Evolutionary conservation across 176 grass and related monocot species (phyloP).

Genomic region (Oryza rufipogon): DNA sequence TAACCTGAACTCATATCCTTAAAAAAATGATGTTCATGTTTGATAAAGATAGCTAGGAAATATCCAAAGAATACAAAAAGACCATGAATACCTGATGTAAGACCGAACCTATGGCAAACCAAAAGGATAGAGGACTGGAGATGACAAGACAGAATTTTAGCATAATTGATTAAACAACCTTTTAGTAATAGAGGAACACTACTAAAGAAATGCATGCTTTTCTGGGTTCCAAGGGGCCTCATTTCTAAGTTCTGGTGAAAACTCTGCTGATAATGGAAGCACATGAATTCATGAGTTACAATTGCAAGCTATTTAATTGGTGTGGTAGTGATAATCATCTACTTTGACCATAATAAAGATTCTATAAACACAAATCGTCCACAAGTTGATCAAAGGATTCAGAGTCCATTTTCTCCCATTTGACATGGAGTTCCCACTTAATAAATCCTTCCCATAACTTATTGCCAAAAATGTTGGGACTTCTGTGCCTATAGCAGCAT

Average conservation of each 20-base stretch:
- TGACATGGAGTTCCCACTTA: neutral
- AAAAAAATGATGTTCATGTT: neutral
- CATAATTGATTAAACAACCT: neutral
- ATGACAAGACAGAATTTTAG: neutral
- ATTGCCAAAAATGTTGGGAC: conserved; percentile 5
- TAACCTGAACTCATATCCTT: neutral
- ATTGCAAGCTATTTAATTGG: conserved; percentile 10
- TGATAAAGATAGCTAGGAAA: neutral
- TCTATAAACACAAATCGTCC: neutral
- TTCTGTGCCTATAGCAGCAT: neutral
- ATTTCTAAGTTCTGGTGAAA: neutral
- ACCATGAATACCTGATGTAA: neutral
- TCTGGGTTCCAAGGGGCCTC: too few relatives aligned
- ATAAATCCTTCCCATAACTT: neutral
- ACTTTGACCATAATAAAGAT: conserved; percentile 3
- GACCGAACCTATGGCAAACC: neutral
- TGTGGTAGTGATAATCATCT: neutral
- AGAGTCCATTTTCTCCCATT: neutral
- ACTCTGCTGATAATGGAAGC: neutral
- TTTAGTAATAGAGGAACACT: neutral
- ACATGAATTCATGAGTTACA: neutral
- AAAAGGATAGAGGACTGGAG: neutral
- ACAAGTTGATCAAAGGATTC: conserved; percentile 23
- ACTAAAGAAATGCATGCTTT: neutral
- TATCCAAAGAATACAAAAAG: neutral